Conservation (phyloP, 1,139 yeast genomes). For the Magnusiomyces magnusii region DNA sequence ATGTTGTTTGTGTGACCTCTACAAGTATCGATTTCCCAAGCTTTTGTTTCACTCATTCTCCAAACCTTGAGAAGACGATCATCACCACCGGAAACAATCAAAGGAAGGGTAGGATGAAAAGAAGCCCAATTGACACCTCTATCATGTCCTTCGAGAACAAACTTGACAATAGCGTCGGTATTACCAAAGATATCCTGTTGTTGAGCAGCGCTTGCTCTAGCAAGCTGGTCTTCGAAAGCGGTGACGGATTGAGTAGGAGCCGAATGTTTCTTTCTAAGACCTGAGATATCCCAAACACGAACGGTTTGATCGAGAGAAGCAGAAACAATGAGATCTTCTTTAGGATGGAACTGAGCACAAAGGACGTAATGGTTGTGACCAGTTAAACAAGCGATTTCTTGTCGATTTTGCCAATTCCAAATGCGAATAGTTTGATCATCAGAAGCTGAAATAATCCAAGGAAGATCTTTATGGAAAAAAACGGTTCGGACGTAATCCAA, state of each 20-base stretch:
- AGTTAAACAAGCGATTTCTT: conserved; percentile 93
- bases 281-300: conserved; percentile 97
- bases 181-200: conserved; percentile 93
- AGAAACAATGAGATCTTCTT: conserved; percentile 88
- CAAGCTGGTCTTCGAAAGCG: conserved; percentile 72
- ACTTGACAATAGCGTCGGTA: conserved; percentile 90
- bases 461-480: conserved; percentile 90
- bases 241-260: conserved; percentile 48
- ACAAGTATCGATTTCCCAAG: conserved; percentile 99
- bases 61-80: conserved; percentile 92
- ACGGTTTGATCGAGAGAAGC: conserved; percentile 99
- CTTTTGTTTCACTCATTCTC: conserved; percentile 97
- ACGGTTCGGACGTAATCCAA: conserved; percentile 94
- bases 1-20: conserved; percentile 96
- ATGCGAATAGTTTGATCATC: conserved; percentile 98
- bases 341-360: conserved; percentile 97
- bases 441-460: conserved; percentile 94
- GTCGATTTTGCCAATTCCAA: conserved; percentile 99
- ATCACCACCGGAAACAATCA: conserved; percentile 96
- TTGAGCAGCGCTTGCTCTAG: conserved; percentile 37
- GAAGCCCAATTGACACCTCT: conserved; percentile 99
- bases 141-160: conserved; percentile 95
- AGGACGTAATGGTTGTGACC: conserved; percentile 98
- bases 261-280: conserved; percentile 90
- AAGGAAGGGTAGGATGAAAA: conserved; percentile 94